Conservation (phyloP, 495 filamentous ascomycete species). For the Talaromyces ruber region DNA sequence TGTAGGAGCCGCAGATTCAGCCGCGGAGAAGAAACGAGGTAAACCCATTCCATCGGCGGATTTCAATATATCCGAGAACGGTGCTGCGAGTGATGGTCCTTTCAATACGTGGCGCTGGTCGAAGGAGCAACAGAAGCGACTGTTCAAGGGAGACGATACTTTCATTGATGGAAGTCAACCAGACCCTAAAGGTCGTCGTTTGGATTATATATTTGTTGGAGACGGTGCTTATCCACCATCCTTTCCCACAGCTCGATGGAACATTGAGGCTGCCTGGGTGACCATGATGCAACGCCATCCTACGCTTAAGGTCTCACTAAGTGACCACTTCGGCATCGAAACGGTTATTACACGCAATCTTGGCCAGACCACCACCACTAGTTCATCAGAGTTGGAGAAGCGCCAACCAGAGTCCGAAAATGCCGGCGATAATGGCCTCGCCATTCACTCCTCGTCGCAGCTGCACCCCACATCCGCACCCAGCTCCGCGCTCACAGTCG, state of each 20-base stretch:
- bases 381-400: not conserved
- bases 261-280: conserved; percentile 57
- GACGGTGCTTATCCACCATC: conserved; percentile 27
- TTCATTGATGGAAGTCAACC: conserved; percentile 46
- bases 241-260: conserved; percentile 43
- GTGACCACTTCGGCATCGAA: conserved; percentile 83
- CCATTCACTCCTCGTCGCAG: conserved; percentile 10
- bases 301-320: conserved; percentile 70
- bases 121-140: conserved; percentile 47
- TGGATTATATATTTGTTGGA: conserved; percentile 91
- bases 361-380: not conserved
- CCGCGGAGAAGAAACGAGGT: conserved; percentile 43
- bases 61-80: conserved; percentile 71
- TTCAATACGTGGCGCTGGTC: conserved; percentile 94
- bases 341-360: conserved; percentile 28
- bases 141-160: conserved; percentile 50
- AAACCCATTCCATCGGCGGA: conserved; percentile 56
- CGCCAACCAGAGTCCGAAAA: not conserved
- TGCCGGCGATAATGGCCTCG: conserved; percentile 9
- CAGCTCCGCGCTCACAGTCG: conserved; percentile 32
- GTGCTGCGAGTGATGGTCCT: conserved; percentile 76
- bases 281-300: conserved; percentile 82
- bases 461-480: conserved; percentile 13
- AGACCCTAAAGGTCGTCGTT: conserved; percentile 69
- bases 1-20: conserved; percentile 57